Evolutionary conservation across 768 basidiomycete genomes (phyloP), one percentile per base, ranked within the genome.

Genomic region (Psilocybe cyanescens): DNA sequence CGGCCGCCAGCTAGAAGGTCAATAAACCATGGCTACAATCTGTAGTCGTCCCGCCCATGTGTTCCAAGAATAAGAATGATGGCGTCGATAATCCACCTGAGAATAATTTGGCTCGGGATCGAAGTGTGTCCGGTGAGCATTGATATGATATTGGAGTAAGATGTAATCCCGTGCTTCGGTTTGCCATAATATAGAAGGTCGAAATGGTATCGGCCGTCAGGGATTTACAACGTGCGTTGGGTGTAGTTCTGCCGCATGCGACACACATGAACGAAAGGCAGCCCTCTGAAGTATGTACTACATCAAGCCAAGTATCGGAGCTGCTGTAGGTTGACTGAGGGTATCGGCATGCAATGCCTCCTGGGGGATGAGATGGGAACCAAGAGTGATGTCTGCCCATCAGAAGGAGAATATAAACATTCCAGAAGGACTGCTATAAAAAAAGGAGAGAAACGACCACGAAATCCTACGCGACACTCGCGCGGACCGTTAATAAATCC

Each of bases 401-500:
- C 14, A 12, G 5, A 44, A 30, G n/a, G 47, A 7, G 28, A 49
- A 30, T 24, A 49, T n/a, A 33, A 53, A 53, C 8, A n/a, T 35
- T 37, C n/a, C 51, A 17, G 14, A 35, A 16, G 51, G 12, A 6
- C 33, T 8, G 12, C 30, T 17, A 6, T 35, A 7, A 35, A 33
- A 17, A 53, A 35, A 17, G 8, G 51, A 31, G 31, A 16, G 14
- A 53, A 35, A 44, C 7, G 14, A 39, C 41, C 11, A 44, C 41
- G 14, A 51, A 11, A 33, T 29, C 29, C 50, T 6, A 24, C 16
- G 14, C 16, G 50, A 51, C 29, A 37, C 35, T 24, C 28, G 33
- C 41, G 41, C 14, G 41, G 14, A 44, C 14, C 41, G 52, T 24
- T 31, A 17, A 49, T 28, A 29, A 49, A 58, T 58, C 64, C 52